Evolutionary conservation across 257 asterid species (phyloP).

Genomic region (Schizonepeta tenuifolia): DNA sequence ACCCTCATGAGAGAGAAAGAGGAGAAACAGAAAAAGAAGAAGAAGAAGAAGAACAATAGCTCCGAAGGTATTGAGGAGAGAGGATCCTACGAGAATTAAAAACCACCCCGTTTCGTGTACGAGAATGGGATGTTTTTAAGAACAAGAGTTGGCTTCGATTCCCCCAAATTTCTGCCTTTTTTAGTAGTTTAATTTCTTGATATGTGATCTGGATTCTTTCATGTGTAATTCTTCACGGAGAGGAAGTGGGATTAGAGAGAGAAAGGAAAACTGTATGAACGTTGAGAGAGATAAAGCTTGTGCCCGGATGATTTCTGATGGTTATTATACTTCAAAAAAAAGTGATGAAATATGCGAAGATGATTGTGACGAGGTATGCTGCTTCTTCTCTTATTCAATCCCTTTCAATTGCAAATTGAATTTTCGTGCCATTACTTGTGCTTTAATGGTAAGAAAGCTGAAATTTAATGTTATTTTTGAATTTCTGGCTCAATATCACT

Average conservation of each 20-base stretch:
- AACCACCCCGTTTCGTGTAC: conserved; percentile 14
- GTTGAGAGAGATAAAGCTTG: conserved; percentile 18
- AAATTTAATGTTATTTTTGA: not conserved
- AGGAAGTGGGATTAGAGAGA: conserved; percentile 37
- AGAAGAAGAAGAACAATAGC: not conserved
- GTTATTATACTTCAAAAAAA: conserved; percentile 59
- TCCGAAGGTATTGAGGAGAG: not conserved
- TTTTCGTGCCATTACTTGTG: conserved; percentile 1
- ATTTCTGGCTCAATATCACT: not conserved
- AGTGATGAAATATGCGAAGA: conserved; percentile 62
- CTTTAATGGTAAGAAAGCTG: not conserved
- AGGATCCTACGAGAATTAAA: conserved; percentile 4
- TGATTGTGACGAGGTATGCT: conserved; percentile 64
- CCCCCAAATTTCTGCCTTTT: not conserved
- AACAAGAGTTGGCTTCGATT: conserved; percentile 23
- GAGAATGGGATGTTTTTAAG: conserved; percentile 19
- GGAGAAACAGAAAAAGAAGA: not conserved
- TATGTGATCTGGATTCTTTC: conserved; percentile 14
- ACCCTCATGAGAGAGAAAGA: conserved; percentile 32
- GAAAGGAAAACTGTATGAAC: not conserved
- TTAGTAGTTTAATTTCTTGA: not conserved
- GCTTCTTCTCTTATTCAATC: conserved; percentile 9
- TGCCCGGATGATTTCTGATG: conserved; percentile 41
- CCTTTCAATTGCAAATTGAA: conserved; percentile 6
- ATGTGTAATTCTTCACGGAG: conserved; percentile 24